A percentile compares a stretch with the other conserved stretches of the same genome.
Evolutionary conservation across 495 filamentous ascomycete genomes (phyloP).

Genomic region (Collariella sp.): DNA sequence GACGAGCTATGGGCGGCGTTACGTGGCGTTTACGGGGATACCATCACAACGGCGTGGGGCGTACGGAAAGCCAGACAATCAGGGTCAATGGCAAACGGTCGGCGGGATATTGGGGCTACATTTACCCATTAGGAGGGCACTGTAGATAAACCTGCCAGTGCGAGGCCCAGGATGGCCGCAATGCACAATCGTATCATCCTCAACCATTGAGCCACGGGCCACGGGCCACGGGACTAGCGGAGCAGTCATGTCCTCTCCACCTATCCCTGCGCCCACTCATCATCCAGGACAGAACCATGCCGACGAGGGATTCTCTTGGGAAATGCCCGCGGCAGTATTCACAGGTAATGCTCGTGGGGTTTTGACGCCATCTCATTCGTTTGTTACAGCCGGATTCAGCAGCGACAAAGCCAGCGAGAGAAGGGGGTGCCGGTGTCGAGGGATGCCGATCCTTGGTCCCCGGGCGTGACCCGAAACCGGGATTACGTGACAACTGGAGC

Average conservation of each 20-base stretch:
- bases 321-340: constrained; percentile 4
- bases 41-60: neutral
- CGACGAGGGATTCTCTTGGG: neutral
- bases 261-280: neutral
- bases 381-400: constrained; percentile 8
- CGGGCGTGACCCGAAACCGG: neutral
- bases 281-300: constrained; percentile 7
- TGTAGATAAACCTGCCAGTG: constrained; percentile 27
- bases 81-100: neutral
- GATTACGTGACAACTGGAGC: neutral
- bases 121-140: constrained; percentile 31
- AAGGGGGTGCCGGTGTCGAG: constrained; percentile 6
- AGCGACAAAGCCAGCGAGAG: constrained; percentile 6
- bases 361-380: constrained; percentile 37
- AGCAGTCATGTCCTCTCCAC: neutral
- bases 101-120: constrained; percentile 21
- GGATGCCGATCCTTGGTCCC: constrained; percentile 11
- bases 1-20: neutral
- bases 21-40: neutral
- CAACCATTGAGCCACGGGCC: too few relatives aligned
- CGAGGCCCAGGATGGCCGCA: constrained; percentile 9
- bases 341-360: constrained; percentile 32
- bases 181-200: constrained; percentile 9
- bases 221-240: neutral
- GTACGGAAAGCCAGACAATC: neutral